Evolutionary conservation across 352 stramenopile species (phyloP).

Genomic region (Aphanomyces cochlioides): DNA sequence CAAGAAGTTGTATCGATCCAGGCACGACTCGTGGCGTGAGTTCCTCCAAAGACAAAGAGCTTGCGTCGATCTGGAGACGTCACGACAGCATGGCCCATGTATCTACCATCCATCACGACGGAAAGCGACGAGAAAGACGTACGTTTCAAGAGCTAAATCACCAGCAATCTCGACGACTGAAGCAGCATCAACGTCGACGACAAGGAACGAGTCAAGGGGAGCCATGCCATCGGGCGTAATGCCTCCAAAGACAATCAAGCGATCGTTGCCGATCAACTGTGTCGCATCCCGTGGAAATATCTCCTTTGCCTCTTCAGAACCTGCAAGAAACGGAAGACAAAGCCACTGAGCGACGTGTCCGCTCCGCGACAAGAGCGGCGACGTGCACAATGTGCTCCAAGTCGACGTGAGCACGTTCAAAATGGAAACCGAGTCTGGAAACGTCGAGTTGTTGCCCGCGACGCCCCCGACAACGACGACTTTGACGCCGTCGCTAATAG

Average conservation of each 20-base stretch:
- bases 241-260: slow-evolving; percentile 47
- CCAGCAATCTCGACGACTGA: slow-evolving; percentile 30
- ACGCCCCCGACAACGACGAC: slow-evolving; percentile 33
- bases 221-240: slow-evolving; percentile 40
- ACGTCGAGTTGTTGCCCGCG: slow-evolving; percentile 41
- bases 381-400: slow-evolving; percentile 37
- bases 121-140: slow-evolving; percentile 30
- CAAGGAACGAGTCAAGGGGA: slow-evolving; percentile 37
- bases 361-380: slow-evolving; percentile 36
- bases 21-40: slow-evolving; percentile 33
- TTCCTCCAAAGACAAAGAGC: slow-evolving; percentile 59
- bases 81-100: slow-evolving; percentile 45
- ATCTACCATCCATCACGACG: slow-evolving; percentile 31
- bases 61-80: slow-evolving; percentile 41
- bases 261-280: background rate
- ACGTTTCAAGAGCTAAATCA: slow-evolving; percentile 35
- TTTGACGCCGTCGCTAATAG: background rate
- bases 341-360: slow-evolving; percentile 24
- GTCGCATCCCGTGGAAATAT: background rate
- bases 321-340: background rate
- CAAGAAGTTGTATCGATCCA: slow-evolving; percentile 44
- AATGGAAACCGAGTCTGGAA: slow-evolving; percentile 37
- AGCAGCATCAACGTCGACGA: slow-evolving; percentile 15
- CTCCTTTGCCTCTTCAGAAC: background rate
- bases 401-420: slow-evolving; percentile 49